phyloP scores from a whole-genome alignment of 768 basidiomycete genomes.

The Lactarius quietus region DNA sequence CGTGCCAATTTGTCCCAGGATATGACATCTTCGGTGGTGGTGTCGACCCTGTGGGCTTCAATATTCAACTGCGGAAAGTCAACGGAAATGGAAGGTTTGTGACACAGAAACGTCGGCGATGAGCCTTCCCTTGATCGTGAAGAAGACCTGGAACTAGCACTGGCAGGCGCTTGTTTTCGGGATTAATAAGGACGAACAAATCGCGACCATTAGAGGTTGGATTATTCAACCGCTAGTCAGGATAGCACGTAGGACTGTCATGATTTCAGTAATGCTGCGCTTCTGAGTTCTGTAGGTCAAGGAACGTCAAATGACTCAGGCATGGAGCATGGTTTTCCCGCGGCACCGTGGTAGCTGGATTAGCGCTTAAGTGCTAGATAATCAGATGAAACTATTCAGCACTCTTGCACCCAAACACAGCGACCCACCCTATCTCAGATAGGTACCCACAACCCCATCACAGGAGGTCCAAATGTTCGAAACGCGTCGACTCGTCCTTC shows the following conservation, averaged over 20 bases:
- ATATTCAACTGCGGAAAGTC: not conserved
- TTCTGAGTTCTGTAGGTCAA: not conserved
- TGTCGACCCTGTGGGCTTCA: not conserved
- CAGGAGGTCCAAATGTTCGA: not conserved
- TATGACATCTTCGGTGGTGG: not conserved
- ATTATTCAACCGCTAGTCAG: not conserved
- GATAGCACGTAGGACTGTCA: not conserved
- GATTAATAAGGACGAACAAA: not conserved
- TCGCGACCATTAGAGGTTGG: not conserved
- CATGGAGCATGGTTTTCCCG: not conserved
- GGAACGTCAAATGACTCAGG: not conserved
- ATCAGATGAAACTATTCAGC: not conserved
- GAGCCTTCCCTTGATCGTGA: not conserved
- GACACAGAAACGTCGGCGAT: not conserved
- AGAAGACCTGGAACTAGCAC: not conserved
- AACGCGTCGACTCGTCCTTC: conserved; percentile 1
- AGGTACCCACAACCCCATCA: not conserved
- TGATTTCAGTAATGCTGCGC: not conserved
- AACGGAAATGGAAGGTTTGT: not conserved
- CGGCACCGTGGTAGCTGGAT: not conserved
- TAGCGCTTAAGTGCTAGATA: not conserved
- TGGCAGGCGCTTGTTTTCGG: not conserved
- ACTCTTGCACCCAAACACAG: not conserved
- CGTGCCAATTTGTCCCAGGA: not conserved
- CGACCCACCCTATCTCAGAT: not conserved